These are phyloP conservation scores for Apiotrichum akiyoshidainum DNA, from an alignment of 1,284 basidiomycete genomes.

Conservation along the genomic window DNA sequence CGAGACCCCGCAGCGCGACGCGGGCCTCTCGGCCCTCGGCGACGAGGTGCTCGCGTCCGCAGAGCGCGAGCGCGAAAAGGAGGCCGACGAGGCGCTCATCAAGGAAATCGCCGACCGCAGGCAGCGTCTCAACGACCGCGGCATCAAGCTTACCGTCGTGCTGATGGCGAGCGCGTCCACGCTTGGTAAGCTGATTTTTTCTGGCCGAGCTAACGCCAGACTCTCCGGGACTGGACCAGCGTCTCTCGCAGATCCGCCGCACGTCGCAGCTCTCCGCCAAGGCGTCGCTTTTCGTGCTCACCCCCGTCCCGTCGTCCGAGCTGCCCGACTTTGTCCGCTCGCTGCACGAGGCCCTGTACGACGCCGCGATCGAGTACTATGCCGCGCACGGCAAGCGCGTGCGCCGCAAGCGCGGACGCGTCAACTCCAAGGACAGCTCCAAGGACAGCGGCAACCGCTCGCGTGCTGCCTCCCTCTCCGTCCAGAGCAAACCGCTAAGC, in stretches of 20 bases:
- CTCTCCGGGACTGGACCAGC: conserved; percentile 72
- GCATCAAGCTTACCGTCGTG: conserved; percentile 90
- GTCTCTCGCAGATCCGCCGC: conserved; percentile 79
- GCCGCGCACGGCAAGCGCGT: conserved; percentile 86
- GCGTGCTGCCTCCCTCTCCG: conserved; percentile 20
- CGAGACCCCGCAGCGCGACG: conserved; percentile 55
- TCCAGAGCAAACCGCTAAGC: conserved; percentile 59
- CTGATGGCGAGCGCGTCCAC: conserved; percentile 81
- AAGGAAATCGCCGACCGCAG: conserved; percentile 75
- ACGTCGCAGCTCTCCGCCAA: conserved; percentile 84
- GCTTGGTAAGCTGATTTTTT: conserved; percentile 60
- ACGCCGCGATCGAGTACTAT: conserved; percentile 88
- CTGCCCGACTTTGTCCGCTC: conserved; percentile 77
- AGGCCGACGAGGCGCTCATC: conserved; percentile 69
- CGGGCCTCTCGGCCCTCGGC: conserved; percentile 4
- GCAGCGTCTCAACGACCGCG: conserved; percentile 72
- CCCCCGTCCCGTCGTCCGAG: conserved; percentile 77
- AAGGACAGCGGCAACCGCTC: not conserved
- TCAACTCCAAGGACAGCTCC: not conserved
- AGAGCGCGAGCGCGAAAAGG: conserved; percentile 62
- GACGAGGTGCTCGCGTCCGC: conserved; percentile 22
- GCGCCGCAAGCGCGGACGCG: conserved; percentile 77
- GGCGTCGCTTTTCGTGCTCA: conserved; percentile 89
- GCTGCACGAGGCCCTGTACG: conserved; percentile 80
- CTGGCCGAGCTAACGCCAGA: conserved; percentile 54